These are phyloP conservation scores for Tubosaeta brunneosetosa DNA, from an alignment of 768 basidiomycete genomes.

Conservation along the genomic window DNA sequence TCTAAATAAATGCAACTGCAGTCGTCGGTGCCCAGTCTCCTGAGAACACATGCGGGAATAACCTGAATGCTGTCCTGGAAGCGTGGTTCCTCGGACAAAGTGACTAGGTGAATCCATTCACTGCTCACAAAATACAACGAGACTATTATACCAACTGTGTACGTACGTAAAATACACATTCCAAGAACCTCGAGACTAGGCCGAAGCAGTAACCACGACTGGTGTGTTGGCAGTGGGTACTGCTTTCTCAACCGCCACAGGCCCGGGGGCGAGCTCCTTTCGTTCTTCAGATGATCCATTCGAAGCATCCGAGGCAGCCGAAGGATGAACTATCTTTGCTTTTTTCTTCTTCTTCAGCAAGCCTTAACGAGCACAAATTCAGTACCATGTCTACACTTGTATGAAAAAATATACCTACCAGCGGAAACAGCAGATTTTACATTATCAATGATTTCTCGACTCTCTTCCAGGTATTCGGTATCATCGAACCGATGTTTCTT, in stretches of 20 bases:
- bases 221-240: slow-evolving; percentile 1
- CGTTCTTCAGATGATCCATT: slow-evolving; percentile 10
- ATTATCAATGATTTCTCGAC: slow-evolving; percentile 81
- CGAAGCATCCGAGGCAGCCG: slow-evolving; percentile 19
- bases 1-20: background rate
- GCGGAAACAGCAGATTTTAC: slow-evolving; percentile 87
- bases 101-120: background rate
- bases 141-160: background rate
- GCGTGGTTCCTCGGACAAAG: too few relatives aligned
- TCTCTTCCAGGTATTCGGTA: slow-evolving; percentile 87
- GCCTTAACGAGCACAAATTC: slow-evolving; percentile 39
- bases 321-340: slow-evolving; percentile 39
- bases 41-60: background rate
- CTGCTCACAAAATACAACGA: background rate
- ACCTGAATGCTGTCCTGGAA: too few relatives aligned
- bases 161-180: background rate
- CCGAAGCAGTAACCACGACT: slow-evolving; percentile 14
- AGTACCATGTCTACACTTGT: background rate
- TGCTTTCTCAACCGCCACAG: background rate
- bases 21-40: too few relatives aligned
- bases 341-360: slow-evolving; percentile 77
- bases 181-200: background rate
- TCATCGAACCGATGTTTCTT: slow-evolving; percentile 92
- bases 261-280: background rate
- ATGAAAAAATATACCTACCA: slow-evolving; percentile 43